Conservation (phyloP, 202 grass and related monocot genomes). For the Bolboschoenoplectus hybrid region DNA sequence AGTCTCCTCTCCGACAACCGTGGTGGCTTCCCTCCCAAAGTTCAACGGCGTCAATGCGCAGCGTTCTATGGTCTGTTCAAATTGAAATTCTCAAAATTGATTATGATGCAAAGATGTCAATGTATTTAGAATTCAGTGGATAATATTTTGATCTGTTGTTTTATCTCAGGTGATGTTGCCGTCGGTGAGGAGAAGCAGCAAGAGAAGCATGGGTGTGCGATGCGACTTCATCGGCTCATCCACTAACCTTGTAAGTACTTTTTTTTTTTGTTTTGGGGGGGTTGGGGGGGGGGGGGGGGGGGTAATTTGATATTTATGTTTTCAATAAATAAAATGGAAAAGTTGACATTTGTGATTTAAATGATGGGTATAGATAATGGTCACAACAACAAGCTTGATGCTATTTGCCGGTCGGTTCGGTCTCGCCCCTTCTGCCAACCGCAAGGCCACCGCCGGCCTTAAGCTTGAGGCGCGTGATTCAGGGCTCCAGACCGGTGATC, state of each 20-base stretch:
- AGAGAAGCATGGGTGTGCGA: conserved; percentile 61
- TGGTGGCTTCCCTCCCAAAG: conserved; percentile 56
- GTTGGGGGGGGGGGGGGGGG: too few relatives aligned
- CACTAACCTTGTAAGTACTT: conserved; percentile 63
- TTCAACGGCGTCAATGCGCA: conserved; percentile 62
- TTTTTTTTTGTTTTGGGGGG: too few relatives aligned
- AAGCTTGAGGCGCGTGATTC: conserved; percentile 84
- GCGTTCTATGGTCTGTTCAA: conserved; percentile 37
- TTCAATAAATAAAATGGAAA: background rate
- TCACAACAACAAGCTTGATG: conserved; percentile 92
- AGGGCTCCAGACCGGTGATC: conserved; percentile 89
- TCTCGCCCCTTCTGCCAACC: conserved; percentile 88
- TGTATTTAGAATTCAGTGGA: background rate
- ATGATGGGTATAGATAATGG: conserved; percentile 67
- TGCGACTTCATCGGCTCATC: conserved; percentile 89
- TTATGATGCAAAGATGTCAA: background rate
- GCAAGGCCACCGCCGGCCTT: conserved; percentile 88
- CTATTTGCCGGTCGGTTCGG: conserved; percentile 88
- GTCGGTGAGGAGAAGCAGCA: conserved; percentile 36
- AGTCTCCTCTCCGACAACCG: conserved; percentile 56
- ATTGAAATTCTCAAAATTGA: background rate
- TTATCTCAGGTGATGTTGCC: conserved; percentile 47
- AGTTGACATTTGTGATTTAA: conserved; percentile 18
- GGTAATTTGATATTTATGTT: background rate
- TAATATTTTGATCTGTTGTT: background rate